Evolutionary conservation across 2,329 filamentous ascomycete genomes (phyloP), one percentile per base, ranked within the genome.

Genomic region (Epichloe sibirici): DNA sequence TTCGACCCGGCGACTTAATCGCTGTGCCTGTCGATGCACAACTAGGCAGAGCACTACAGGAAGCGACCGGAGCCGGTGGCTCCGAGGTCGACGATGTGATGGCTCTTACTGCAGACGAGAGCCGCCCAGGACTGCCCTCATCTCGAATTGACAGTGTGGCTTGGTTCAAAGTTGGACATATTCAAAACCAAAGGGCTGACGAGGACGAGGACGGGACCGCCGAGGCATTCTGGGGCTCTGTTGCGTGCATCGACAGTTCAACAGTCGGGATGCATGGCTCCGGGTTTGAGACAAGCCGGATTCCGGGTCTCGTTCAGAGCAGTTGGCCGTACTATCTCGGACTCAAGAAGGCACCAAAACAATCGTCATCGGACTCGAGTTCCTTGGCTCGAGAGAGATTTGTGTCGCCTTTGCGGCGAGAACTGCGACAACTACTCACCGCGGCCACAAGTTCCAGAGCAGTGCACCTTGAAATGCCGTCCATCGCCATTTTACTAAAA

Each of bases 241-340:
- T 91, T 40, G 88, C 86, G 3, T 85, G 85, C 46, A 88, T 98
- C 48, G 91, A 97, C 65, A 87, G 88, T 45, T 80, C 85, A 6
- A 86, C 83, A 54, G 94, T 94, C 3, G 86, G 89, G 55, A 91
- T 97, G 76, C 87, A 90, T 54, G 90, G 95, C 63, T 90, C 90
- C 38, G 93, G 93, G 3, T 94, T 86, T 57, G 88, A 90, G 62
- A 86, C 87, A 45, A 85, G 86, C 62, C 84, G 85, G 49, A 76
- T 95, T 6, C 91, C 91, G 0, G 82, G 86, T 6, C 83, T 83
- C 1, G 80, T 83, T 56, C 79, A 81, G 53, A 95, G 81, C 64
- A 82, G 82, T 17, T 97, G 91, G 90, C 85, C 86, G 57, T 94
- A 90, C 65, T 98, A 96, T 67, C 77, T 96, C 1, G 88, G 89